Evolutionary conservation across 2,329 filamentous ascomycete species (phyloP).

Genomic region (Xylaria sp.): DNA sequence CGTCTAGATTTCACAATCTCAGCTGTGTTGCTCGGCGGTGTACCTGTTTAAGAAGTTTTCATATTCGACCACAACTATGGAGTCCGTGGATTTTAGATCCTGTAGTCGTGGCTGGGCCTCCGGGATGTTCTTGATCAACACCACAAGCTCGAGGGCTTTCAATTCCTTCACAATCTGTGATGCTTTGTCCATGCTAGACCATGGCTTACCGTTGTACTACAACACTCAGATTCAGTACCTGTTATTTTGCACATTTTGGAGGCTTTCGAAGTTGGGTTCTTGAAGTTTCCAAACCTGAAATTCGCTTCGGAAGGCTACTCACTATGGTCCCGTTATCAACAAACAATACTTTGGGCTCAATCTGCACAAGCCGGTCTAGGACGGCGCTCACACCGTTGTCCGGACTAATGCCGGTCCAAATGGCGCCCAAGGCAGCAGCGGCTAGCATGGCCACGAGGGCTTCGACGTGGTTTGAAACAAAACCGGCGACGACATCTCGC

Average conservation of each 20-base stretch:
- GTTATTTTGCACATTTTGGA: not conserved
- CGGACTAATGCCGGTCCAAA: slow-evolving; percentile 94
- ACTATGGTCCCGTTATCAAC: slow-evolving; percentile 75
- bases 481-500: slow-evolving; percentile 72
- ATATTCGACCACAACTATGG: slow-evolving; percentile 60
- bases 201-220: slow-evolving; percentile 86
- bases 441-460: slow-evolving; percentile 90
- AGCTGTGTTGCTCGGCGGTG: not conserved
- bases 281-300: not conserved
- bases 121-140: slow-evolving; percentile 77
- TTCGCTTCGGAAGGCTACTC: not conserved
- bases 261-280: not conserved
- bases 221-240: not conserved
- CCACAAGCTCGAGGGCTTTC: slow-evolving; percentile 72
- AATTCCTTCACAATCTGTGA: slow-evolving; percentile 78
- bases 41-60: slow-evolving; percentile 57
- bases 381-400: slow-evolving; percentile 94
- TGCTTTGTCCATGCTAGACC: slow-evolving; percentile 83
- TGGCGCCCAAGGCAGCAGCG: slow-evolving; percentile 81
- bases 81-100: slow-evolving; percentile 54
- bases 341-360: slow-evolving; percentile 84
- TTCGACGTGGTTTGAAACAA: slow-evolving; percentile 89
- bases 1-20: not conserved
- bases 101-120: slow-evolving; percentile 56
- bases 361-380: slow-evolving; percentile 86